Conservation (phyloP, 192 early-diverging fungal genomes). For the Coemansia sp. region DNA sequence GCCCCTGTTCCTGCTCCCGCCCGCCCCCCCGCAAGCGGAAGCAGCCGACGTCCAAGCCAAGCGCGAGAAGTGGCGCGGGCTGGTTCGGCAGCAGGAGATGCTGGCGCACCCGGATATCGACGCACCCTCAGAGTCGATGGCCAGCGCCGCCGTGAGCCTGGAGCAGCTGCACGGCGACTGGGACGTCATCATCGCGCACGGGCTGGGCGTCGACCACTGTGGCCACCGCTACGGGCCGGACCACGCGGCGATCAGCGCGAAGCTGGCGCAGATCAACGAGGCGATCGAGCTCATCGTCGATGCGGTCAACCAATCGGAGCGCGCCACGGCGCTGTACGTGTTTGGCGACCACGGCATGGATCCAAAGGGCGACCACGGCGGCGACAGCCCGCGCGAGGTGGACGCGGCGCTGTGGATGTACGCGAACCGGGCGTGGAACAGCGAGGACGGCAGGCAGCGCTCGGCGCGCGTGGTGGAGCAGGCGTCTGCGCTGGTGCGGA, state of each 20-base stretch:
- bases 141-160: conserved; percentile 20
- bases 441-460: conserved; percentile 43
- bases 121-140: conserved; percentile 10
- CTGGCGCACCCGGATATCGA: conserved; percentile 28
- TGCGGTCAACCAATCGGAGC: conserved; percentile 56
- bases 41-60: conserved; percentile 7
- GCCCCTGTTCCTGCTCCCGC: conserved; percentile 38
- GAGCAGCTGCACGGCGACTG: conserved; percentile 52
- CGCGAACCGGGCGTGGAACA: conserved; percentile 52
- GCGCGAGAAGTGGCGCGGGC: conserved; percentile 28
- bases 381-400: conserved; percentile 88
- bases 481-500: conserved; percentile 7
- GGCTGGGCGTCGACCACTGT: conserved; percentile 95
- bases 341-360: conserved; percentile 99
- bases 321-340: conserved; percentile 81
- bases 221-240: conserved; percentile 90
- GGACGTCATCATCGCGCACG: conserved; percentile 89
- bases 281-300: conserved; percentile 68
- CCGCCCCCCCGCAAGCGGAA: neutral
- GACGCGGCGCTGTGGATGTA: conserved; percentile 86
- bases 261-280: conserved; percentile 84
- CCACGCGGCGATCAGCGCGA: conserved; percentile 81
- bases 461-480: conserved; percentile 18
- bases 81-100: conserved; percentile 41
- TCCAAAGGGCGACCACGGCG: conserved; percentile 92